These are phyloP conservation scores for Stagonosporopsis chrysanthemi DNA, from an alignment of 2,329 filamentous ascomycete species.

Conservation along the genomic window DNA sequence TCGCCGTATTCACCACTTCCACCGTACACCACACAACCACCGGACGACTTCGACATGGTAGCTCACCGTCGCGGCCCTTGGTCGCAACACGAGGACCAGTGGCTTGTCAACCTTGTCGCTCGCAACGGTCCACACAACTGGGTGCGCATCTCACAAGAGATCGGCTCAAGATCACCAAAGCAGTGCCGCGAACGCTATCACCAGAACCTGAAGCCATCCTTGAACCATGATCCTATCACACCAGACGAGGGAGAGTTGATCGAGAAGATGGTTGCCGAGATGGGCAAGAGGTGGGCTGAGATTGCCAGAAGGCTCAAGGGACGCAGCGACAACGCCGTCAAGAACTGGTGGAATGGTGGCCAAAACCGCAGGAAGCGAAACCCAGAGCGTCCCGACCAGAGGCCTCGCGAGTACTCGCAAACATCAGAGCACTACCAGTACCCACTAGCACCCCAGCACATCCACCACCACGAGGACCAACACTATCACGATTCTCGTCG, in stretches of 20 bases:
- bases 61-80: constrained; percentile 79
- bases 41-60: constrained; percentile 49
- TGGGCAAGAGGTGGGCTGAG: constrained; percentile 92
- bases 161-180: constrained; percentile 84
- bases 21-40: constrained; percentile 7
- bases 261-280: constrained; percentile 75
- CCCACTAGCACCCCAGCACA: constrained; percentile 28
- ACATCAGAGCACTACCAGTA: constrained; percentile 47
- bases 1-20: neutral
- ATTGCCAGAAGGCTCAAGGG: constrained; percentile 83
- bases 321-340: constrained; percentile 92
- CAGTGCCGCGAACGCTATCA: constrained; percentile 95
- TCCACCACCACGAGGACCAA: constrained; percentile 39
- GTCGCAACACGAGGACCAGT: constrained; percentile 78
- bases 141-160: constrained; percentile 81
- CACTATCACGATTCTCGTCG: constrained; percentile 41
- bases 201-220: constrained; percentile 88
- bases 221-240: constrained; percentile 78
- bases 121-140: constrained; percentile 83
- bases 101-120: constrained; percentile 73
- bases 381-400: constrained; percentile 42
- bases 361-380: constrained; percentile 75
- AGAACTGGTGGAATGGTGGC: constrained; percentile 98
- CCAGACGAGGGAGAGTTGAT: constrained; percentile 79
- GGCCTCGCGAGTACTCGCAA: constrained; percentile 38